Evolutionary conservation across 805 yeast genomes (phyloP).

Genomic region (Candida boidinii): DNA sequence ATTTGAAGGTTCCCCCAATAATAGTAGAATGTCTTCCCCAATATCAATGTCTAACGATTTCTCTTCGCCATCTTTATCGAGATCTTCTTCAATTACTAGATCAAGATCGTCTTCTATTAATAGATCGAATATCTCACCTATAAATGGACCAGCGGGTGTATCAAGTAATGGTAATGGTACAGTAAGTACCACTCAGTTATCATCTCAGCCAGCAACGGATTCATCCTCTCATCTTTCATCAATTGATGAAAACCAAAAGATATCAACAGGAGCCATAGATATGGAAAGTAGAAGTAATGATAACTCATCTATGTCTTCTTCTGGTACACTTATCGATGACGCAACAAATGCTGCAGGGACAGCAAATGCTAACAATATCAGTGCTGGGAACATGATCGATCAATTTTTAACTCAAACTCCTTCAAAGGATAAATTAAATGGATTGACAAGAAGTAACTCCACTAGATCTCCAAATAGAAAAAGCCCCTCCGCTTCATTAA

Average conservation of each 20-base stretch:
- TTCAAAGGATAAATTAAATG: neutral
- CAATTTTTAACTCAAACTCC: too few species aligned
- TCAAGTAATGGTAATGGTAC: neutral
- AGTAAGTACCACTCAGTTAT: neutral
- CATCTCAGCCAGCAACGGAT: too few species aligned
- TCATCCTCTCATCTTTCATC: too few species aligned
- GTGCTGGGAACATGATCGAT: too few species aligned
- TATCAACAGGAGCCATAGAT: too few species aligned
- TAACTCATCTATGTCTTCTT: too few species aligned
- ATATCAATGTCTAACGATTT: neutral
- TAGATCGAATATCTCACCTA: too few species aligned
- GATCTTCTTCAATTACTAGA: conserved; percentile 10
- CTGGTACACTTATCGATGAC: too few species aligned
- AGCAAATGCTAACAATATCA: too few species aligned
- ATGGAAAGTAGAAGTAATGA: too few species aligned
- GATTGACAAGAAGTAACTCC: neutral
- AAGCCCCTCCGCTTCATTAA: neutral
- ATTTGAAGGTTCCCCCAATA: neutral
- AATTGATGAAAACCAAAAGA: too few species aligned
- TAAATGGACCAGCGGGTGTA: neutral
- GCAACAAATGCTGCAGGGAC: too few species aligned
- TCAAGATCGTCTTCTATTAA: conserved; percentile 4
- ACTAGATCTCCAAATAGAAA: neutral
- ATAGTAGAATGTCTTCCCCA: neutral
- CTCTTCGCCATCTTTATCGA: conserved; percentile 6